Evolutionary conservation across 768 basidiomycete species (phyloP).

Genomic region (Fibroporia radiculosa): DNA sequence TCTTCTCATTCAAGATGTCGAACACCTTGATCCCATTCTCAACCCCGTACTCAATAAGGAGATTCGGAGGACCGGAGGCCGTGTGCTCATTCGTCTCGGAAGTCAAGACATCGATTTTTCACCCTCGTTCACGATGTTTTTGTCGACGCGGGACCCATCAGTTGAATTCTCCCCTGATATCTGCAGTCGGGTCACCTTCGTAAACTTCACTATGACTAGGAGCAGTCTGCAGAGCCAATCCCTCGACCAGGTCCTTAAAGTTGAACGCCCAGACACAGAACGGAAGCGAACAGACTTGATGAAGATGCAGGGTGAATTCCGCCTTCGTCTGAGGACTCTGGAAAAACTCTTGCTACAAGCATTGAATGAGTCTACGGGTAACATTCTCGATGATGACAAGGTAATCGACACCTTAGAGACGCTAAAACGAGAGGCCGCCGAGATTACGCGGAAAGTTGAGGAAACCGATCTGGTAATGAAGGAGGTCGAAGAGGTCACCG

Average conservation of each 20-base stretch:
- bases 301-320: conserved; percentile 98
- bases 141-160: conserved; percentile 94
- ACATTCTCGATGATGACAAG: conserved; percentile 97
- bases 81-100: conserved; percentile 92
- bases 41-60: conserved; percentile 97
- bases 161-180: conserved; percentile 98
- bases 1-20: conserved; percentile 94
- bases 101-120: conserved; percentile 99
- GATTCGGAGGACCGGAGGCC: conserved; percentile 91
- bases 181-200: conserved; percentile 93
- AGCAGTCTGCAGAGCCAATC: conserved; percentile 98
- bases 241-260: conserved; percentile 92
- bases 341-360: conserved; percentile 92
- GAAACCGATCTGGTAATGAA: conserved; percentile 95
- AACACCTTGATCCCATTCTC: conserved; percentile 93
- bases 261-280: conserved; percentile 95
- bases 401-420: conserved; percentile 96
- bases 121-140: conserved; percentile 99
- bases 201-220: conserved; percentile 98
- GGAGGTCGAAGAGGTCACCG: conserved; percentile 93
- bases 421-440: conserved; percentile 91
- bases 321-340: conserved; percentile 81
- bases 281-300: conserved; percentile 92
- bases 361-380: conserved; percentile 92
- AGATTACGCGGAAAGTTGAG: conserved; percentile 91